Base-by-base conservation (phyloP, 331 rosid species). In the Quercus phellos region DNA sequence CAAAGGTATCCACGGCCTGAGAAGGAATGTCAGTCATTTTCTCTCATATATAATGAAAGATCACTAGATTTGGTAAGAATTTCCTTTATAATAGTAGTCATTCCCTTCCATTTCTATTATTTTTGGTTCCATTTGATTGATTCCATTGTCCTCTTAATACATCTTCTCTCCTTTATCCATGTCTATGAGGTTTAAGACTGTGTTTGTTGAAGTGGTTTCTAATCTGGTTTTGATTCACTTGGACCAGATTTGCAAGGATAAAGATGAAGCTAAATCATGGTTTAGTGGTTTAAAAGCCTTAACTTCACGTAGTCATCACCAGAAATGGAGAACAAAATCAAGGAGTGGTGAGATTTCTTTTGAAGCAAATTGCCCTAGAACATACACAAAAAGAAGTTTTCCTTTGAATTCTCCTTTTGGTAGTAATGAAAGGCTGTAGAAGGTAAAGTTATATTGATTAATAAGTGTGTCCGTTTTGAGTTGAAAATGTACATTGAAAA, bases 231-330 rank as follows among this genome's bases (percentile, higher is more conserved):
- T 84, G 85, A 32, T 76, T 64, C 55, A 74, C 76, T 51, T 83
- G 24, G 69, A 81, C 89, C 84, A 95, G 99, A 95, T 95, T 79
- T 95, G 99, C 88, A 95, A 95, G 84, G 99, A 95, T 86, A 95
- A 95, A 90, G 99, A 95, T 85, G 99, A 95, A 86, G 95, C 98
- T 64, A 98, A 95, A 85, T 97, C 89, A 77, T 95, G 99, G 99
- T 95, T 95, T 81, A 93, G 98, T 82, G 98, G 99, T 66, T 87
- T 95, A 83, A 95, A 95, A 90, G 98, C 96, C 68, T 87, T 95
- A 81, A 91, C 89, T 83, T 86, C 96, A 34, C 94, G 94, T 70
- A 83, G 93, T 83, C 97, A 89, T 84, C 88, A 84, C 54, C 87
- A 90, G 68, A 95, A 93, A 89, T 90, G 98, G 99, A 93, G 98